phyloP scores from a whole-genome alignment of 1,284 basidiomycete genomes.

The Rhodotorula sp. region DNA sequence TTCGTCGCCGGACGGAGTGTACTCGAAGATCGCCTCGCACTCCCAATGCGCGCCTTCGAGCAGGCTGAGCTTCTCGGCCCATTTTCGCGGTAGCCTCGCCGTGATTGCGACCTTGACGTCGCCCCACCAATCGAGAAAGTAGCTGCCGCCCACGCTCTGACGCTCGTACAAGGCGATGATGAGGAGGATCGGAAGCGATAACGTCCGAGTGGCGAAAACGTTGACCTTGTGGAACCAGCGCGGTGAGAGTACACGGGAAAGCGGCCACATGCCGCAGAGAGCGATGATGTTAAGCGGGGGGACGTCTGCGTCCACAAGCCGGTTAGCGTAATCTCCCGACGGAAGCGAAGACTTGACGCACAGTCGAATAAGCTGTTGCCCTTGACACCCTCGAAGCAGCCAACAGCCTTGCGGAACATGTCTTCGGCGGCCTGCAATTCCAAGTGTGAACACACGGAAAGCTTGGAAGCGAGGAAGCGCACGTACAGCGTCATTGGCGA shows the following conservation, averaged over 20 bases:
- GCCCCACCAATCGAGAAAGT: conserved; percentile 9
- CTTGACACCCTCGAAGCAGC: conserved; percentile 71
- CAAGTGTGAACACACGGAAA: too few relatives aligned
- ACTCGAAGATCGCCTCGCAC: conserved; percentile 41
- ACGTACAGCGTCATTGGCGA: conserved; percentile 58
- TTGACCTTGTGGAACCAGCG: conserved; percentile 43
- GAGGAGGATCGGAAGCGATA: conserved; percentile 75
- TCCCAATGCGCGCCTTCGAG: conserved; percentile 42
- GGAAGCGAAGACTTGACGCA: background rate
- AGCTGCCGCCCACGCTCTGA: conserved; percentile 14
- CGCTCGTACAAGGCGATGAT: conserved; percentile 78
- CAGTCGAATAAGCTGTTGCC: conserved; percentile 41
- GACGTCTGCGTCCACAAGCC: conserved; percentile 19
- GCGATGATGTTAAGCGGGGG: conserved; percentile 44
- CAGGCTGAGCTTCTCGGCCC: conserved; percentile 30
- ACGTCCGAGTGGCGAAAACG: conserved; percentile 30
- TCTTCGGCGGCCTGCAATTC: conserved; percentile 55
- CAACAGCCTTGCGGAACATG: conserved; percentile 80
- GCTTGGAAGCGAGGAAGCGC: background rate
- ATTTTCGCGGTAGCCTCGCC: conserved; percentile 17
- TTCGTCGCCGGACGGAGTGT: conserved; percentile 34
- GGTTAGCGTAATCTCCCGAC: too few relatives aligned
- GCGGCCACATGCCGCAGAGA: conserved; percentile 39
- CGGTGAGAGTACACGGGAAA: conserved; percentile 38
- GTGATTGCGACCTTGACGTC: conserved; percentile 13